Percentiles rank a stretch among this genome's conserved stretches.
phyloP scores from a whole-genome alignment of 495 filamentous ascomycete genomes.

The Neurospora terricola region DNA sequence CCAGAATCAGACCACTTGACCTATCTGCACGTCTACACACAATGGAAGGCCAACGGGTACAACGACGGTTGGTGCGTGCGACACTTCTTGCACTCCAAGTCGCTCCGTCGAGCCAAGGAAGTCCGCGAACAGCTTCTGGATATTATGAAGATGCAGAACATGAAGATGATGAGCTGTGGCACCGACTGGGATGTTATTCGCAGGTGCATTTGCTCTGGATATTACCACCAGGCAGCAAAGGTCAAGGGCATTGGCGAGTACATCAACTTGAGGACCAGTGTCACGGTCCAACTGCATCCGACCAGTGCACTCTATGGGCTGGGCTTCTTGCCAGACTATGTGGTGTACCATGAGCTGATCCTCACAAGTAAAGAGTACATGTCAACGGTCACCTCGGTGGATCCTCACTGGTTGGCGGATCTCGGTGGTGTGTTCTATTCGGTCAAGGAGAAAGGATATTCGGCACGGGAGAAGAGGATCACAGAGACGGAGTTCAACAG shows the following conservation, averaged over 20 bases:
- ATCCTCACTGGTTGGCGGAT: conserved; percentile 97
- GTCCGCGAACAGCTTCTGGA: conserved; percentile 87
- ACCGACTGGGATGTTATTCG: conserved; percentile 95
- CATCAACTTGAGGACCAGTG: conserved; percentile 87
- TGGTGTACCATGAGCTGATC: conserved; percentile 97
- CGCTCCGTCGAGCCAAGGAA: conserved; percentile 81
- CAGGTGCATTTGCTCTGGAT: conserved; percentile 95
- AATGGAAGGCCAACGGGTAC: conserved; percentile 87
- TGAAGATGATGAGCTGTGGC: conserved; percentile 79
- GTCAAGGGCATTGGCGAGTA: conserved; percentile 97
- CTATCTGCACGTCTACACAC: conserved; percentile 88
- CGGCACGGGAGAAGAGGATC: conserved; percentile 74
- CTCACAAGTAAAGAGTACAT: conserved; percentile 97
- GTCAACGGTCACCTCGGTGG: conserved; percentile 92
- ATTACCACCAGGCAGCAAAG: conserved; percentile 96
- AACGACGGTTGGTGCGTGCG: conserved; percentile 85
- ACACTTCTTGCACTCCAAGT: conserved; percentile 91
- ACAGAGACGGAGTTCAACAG: conserved; percentile 91
- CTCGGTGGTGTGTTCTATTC: conserved; percentile 98
- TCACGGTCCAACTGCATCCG: conserved; percentile 88
- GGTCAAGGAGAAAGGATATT: conserved; percentile 96
- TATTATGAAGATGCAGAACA: conserved; percentile 90
- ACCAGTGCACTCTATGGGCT: conserved; percentile 87
- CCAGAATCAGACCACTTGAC: conserved; percentile 96
- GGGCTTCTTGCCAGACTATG: conserved; percentile 90